Base-by-base conservation (phyloP, 179 eudicot genomes). In the Beta lomatogona region DNA sequence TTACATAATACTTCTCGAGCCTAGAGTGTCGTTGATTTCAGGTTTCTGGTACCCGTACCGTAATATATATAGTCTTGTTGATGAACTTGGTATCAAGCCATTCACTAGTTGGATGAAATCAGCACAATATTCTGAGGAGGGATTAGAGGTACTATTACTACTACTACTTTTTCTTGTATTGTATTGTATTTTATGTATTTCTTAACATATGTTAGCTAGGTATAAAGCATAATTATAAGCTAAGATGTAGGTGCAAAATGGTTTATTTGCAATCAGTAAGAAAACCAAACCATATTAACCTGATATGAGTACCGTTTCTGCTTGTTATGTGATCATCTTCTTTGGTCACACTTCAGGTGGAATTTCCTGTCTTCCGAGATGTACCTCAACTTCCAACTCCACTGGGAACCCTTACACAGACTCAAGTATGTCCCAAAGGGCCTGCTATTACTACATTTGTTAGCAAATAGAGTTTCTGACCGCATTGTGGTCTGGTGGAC, bases 41-140 rank as follows among this genome's bases (percentile, higher is more conserved):
- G 97, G 97, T 80, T 92, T 92, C 85, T 90, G 92, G 93, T 83
- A 89, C 85, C 97, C 97, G 41, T 91, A 83, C 82, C 84, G 91
- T 57, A 92, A 92, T 81, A 91, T 91, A 81, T 92, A 91, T 73
- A 87, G 84, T 83, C 82, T 92, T 58, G 90, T 91, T 63, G 91
- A 91, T 31, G 93, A 90, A 87, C 89, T 91, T 85, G 93, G 78
- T 9, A 79, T 91, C 77, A 79, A 87, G 60, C 92, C 97, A 61
- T 91, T 93, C 86, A 89, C 92, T 25, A 84, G 64, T 52, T 91
- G 92, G 94, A 83, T 86, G 73, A 86, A 61, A 77, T 85, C 91
- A 59, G 90, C 93, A 53, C 90, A 86, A 63, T 93, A 93, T 71
- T 93, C 93, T 7, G 81, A 83, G 80, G 88, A 90, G 28, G 97